Evolutionary conservation across 306 rosid genomes (phyloP).

Genomic region (Pyrus bretschneideri): DNA sequence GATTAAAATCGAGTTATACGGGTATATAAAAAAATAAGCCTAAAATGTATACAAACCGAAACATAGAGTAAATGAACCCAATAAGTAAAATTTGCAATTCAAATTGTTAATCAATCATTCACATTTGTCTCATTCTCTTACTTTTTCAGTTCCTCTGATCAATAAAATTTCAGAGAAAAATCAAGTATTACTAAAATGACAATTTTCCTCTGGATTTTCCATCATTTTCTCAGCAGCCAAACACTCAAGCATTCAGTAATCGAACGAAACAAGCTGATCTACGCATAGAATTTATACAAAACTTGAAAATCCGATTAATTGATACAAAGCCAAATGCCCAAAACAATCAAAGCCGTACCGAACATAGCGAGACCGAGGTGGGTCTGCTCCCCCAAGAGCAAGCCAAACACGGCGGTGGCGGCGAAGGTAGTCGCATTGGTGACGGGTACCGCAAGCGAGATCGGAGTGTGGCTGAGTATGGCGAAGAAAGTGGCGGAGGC

Average conservation of each 20-base stretch:
- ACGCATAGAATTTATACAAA: neutral
- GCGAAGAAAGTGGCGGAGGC: constrained; percentile 91
- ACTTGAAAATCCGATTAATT: neutral
- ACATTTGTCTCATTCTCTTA: neutral
- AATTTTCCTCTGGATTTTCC: neutral
- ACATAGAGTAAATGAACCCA: neutral
- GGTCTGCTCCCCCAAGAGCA: constrained; percentile 62
- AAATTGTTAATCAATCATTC: neutral
- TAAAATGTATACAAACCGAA: neutral
- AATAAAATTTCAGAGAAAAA: neutral
- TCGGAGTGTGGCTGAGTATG: constrained; percentile 69
- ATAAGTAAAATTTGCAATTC: too few species aligned
- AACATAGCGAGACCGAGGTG: constrained; percentile 50
- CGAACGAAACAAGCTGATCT: neutral
- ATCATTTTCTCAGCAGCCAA: neutral
- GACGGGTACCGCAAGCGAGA: constrained; percentile 82
- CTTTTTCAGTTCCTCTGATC: neutral
- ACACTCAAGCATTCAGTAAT: neutral
- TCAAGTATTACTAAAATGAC: neutral
- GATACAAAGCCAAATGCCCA: constrained; percentile 74
- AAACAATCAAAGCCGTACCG: constrained; percentile 62
- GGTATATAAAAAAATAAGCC: too few species aligned
- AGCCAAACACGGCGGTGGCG: constrained; percentile 68
- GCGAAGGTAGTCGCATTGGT: constrained; percentile 93
- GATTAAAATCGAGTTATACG: too few species aligned